These are phyloP conservation scores for Chytriomyces hyalinus DNA, from an alignment of 192 early-diverging fungal species.

Conservation along the genomic window DNA sequence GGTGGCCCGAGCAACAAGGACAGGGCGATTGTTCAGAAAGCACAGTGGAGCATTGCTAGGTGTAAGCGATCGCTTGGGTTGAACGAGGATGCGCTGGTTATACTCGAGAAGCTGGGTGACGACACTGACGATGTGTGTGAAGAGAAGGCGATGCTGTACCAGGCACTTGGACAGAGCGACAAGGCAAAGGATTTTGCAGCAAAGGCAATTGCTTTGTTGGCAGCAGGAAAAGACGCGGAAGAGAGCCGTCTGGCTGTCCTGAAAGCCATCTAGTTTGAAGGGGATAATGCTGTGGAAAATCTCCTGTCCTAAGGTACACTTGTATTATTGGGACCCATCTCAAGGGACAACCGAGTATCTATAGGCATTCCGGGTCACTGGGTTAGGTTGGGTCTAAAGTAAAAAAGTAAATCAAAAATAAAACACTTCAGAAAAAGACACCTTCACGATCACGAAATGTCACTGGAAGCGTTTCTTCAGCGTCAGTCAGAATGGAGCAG, in stretches of 20 bases:
- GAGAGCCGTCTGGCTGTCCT: background rate
- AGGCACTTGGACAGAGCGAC: background rate
- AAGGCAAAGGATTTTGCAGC: conserved; percentile 1
- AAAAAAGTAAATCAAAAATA: too few species aligned
- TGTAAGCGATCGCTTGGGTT: conserved; percentile 5
- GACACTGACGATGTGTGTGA: conserved; percentile 15
- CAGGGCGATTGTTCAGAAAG: background rate
- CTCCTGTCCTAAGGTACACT: too few species aligned
- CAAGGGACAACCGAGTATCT: too few species aligned
- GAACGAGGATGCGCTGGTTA: background rate
- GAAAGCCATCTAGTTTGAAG: background rate
- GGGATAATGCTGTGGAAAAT: too few species aligned
- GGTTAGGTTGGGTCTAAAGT: too few species aligned
- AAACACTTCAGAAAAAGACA: too few species aligned
- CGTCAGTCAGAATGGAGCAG: background rate
- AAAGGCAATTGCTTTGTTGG: conserved; percentile 9
- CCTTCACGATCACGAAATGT: too few species aligned
- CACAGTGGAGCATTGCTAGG: conserved; percentile 13
- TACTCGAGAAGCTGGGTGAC: conserved; percentile 4
- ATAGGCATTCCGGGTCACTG: too few species aligned
- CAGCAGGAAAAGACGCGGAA: conserved; percentile 2
- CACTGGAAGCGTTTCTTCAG: too few species aligned
- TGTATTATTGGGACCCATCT: too few species aligned
- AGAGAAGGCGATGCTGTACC: conserved; percentile 17
- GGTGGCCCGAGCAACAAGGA: background rate